A percentile compares a stretch with the other conserved stretches of the same genome.
Conservation (phyloP, 768 basidiomycete genomes). For the Cystobasidium ongulense region DNA sequence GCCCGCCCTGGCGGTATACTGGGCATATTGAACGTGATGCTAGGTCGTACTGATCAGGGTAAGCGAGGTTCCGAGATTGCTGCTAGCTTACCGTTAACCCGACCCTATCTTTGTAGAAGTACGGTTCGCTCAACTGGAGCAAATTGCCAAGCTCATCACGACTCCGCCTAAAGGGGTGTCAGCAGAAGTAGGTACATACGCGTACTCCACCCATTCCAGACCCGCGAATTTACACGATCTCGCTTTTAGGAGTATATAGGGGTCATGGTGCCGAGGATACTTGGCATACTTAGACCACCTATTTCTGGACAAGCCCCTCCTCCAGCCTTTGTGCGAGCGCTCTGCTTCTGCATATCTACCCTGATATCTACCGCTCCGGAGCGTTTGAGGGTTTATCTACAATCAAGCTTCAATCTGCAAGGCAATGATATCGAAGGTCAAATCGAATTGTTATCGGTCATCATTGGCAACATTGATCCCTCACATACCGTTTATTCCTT, state of each 20-base stretch:
- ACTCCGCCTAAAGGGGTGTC: constrained; percentile 56
- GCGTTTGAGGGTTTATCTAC: constrained; percentile 48
- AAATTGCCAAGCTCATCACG: constrained; percentile 58
- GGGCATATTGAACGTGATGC: constrained; percentile 21
- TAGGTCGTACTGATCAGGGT: constrained; percentile 11
- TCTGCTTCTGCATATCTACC: constrained; percentile 47
- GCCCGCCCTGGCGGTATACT: constrained; percentile 9
- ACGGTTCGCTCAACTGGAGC: constrained; percentile 63
- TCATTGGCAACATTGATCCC: constrained; percentile 70
- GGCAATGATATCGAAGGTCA: constrained; percentile 32
- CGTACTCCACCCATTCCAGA: neutral
- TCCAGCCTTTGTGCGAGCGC: constrained; percentile 54
- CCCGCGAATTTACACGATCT: neutral
- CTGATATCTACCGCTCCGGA: constrained; percentile 20
- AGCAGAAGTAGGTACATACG: constrained; percentile 3
- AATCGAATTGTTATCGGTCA: constrained; percentile 48
- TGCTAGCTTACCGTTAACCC: neutral
- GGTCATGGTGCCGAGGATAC: constrained; percentile 41
- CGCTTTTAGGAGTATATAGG: constrained; percentile 33
- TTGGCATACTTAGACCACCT: constrained; percentile 34
- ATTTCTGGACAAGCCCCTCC: constrained; percentile 36
- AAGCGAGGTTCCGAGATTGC: neutral
- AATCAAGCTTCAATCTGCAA: constrained; percentile 34
- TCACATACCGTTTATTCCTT: constrained; percentile 60
- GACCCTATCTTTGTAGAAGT: constrained; percentile 45